Evolutionary conservation across 2,329 filamentous ascomycete species (phyloP).

Genomic region (Stagonosporopsis vannaccii): DNA sequence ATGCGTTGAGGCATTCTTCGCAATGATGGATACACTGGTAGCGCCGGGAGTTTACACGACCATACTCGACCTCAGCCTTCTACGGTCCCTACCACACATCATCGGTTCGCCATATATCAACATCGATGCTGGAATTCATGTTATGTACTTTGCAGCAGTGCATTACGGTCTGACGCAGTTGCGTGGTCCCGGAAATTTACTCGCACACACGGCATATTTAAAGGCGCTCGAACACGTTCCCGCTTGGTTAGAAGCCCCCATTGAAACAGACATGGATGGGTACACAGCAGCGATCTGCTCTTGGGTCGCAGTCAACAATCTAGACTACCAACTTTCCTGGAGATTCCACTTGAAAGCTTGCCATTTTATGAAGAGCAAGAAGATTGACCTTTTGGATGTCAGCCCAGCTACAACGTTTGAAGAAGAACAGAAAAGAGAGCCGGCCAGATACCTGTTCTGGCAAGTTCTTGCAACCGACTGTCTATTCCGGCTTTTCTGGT

Average conservation of each 20-base stretch:
- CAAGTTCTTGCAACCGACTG: constrained; percentile 33
- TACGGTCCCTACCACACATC: constrained; percentile 33
- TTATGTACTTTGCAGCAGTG: constrained; percentile 39
- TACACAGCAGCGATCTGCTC: constrained; percentile 30
- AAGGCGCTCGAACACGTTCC: constrained; percentile 38
- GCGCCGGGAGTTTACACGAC: constrained; percentile 27
- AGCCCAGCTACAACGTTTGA: constrained; percentile 26
- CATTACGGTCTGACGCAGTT: constrained; percentile 32
- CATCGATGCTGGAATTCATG: constrained; percentile 33
- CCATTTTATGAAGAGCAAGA: constrained; percentile 29
- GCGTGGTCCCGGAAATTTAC: constrained; percentile 23
- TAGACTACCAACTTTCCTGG: constrained; percentile 41
- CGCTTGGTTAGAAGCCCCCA: constrained; percentile 32
- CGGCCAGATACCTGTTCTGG: constrained; percentile 33
- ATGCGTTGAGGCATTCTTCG: constrained; percentile 33
- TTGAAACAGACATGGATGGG: constrained; percentile 27
- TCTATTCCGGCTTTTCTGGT: constrained; percentile 38
- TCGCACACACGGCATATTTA: constrained; percentile 33
- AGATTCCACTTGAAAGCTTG: constrained; percentile 41
- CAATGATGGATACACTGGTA: constrained; percentile 24
- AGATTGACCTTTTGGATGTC: constrained; percentile 33
- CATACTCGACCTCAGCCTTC: constrained; percentile 25
- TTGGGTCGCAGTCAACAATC: constrained; percentile 36
- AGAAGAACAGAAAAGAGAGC: constrained; percentile 32
- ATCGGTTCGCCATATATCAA: constrained; percentile 37